Evolutionary conservation across 140 eudicot species (phyloP).

Genomic region (Anethum foeniculum): DNA sequence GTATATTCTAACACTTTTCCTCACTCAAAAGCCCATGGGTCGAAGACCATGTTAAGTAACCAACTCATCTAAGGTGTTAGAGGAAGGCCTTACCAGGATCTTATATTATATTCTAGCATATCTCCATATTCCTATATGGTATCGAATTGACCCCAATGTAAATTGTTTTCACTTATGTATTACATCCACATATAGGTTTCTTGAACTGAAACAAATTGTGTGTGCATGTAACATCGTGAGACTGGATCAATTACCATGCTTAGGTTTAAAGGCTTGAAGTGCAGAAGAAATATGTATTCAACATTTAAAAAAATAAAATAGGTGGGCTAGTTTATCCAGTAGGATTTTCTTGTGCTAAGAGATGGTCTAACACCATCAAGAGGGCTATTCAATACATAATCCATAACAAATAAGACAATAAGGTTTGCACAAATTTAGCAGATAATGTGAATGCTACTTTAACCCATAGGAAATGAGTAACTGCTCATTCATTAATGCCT

Average conservation of each 20-base stretch:
- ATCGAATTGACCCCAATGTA: not conserved
- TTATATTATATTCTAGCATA: too few species aligned
- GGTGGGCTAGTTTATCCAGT: not conserved
- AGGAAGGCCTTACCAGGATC: too few species aligned
- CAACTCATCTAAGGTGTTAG: too few species aligned
- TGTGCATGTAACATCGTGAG: not conserved
- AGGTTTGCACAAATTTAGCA: not conserved
- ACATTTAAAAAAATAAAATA: not conserved
- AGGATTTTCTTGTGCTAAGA: not conserved
- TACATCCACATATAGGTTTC: not conserved
- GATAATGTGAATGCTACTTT: not conserved
- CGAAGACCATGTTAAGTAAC: too few species aligned
- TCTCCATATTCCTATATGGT: not conserved
- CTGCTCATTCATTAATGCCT: slow-evolving; percentile 1
- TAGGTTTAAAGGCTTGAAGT: not conserved
- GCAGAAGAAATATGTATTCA: not conserved
- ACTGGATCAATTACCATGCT: not conserved
- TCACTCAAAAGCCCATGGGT: too few species aligned
- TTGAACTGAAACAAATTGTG: not conserved
- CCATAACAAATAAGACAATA: not conserved
- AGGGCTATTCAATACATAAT: not conserved
- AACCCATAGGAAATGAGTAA: not conserved
- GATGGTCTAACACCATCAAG: not conserved
- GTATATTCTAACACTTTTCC: too few species aligned
- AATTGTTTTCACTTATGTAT: too few species aligned